Base-by-base conservation (phyloP, 306 rosid species). In the Trichosanthes cucumerina region DNA sequence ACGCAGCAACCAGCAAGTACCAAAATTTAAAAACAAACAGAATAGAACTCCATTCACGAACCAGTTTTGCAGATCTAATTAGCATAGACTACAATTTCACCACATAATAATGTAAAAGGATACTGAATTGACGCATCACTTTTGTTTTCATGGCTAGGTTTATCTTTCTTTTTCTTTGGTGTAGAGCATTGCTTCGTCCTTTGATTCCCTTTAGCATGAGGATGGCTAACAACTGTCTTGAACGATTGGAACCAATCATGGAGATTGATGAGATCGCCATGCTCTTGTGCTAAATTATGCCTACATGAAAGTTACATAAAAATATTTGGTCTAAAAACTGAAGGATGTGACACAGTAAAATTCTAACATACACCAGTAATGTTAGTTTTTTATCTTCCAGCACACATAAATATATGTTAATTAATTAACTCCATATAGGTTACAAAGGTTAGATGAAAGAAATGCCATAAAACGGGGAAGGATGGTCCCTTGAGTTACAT, bases 221-320 rank as follows among this genome's bases (percentile, higher is more conserved):
- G 72, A 76, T 70, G 87, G 80, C 78, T 83, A 76, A 84, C 85
- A 81, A 88, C 82, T 60, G 92, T 79, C 85, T 86, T 89, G 81
- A 94, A 94, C 80, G 95, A 88, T 62, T 92, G 95, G 85, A 86
- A 92, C 98, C 97, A 94, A 78, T 94, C 97, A 65, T 92, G 95
- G 82, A 94, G 95, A 86, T 92, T 94, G 88, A 94, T 91, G 63
- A 94, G 93, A 94, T 94, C 98, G 31, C 97, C 97, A 41, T 92
- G 97, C 84, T 94, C 98, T 81, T 92, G 96, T 66, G 97, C 91
- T 81, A 94, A 80, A 58, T 82, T 84, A 80, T 89, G 91, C 96
- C 98, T 94, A 84, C 53, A 70, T 58, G 23, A 44, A 12, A 13
- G 38, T 70, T 46, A 3, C 38, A 70, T 18, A 73, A 24, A 39